Conservation (phyloP, 371 early-diverging fungal genomes). For the Mortierella sp. region DNA sequence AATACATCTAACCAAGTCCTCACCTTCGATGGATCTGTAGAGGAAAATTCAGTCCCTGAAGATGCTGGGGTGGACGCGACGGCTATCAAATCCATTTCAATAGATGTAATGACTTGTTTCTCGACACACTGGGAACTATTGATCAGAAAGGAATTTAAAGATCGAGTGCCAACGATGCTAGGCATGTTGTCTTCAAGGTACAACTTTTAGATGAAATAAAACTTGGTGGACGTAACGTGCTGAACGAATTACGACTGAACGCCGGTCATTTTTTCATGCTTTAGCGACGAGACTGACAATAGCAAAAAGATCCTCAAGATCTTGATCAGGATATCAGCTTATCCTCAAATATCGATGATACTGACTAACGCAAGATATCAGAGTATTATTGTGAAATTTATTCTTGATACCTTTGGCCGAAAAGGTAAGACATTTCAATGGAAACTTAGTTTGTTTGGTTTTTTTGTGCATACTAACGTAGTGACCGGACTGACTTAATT, state of each 20-base stretch:
- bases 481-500: background rate
- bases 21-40: constrained; percentile 5
- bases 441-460: background rate
- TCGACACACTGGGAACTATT: constrained; percentile 42
- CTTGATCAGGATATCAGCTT: constrained; percentile 39
- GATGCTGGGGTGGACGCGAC: constrained; percentile 42
- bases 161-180: constrained; percentile 41
- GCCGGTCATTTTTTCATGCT: background rate
- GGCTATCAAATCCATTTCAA: constrained; percentile 32
- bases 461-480: background rate
- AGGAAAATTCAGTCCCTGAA: constrained; percentile 28
- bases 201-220: background rate
- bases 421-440: constrained; percentile 15
- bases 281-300: constrained; percentile 27
- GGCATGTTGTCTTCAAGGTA: constrained; percentile 40
- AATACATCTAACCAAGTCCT: background rate
- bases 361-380: constrained; percentile 45
- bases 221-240: background rate
- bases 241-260: background rate
- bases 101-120: constrained; percentile 46
- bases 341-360: constrained; percentile 44
- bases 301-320: constrained; percentile 47
- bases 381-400: constrained; percentile 30
- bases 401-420: constrained; percentile 24
- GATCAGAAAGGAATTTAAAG: constrained; percentile 50